phyloP scores from a whole-genome alignment of 2,329 filamentous ascomycete genomes.

The Sporothrix variecibatus region DNA sequence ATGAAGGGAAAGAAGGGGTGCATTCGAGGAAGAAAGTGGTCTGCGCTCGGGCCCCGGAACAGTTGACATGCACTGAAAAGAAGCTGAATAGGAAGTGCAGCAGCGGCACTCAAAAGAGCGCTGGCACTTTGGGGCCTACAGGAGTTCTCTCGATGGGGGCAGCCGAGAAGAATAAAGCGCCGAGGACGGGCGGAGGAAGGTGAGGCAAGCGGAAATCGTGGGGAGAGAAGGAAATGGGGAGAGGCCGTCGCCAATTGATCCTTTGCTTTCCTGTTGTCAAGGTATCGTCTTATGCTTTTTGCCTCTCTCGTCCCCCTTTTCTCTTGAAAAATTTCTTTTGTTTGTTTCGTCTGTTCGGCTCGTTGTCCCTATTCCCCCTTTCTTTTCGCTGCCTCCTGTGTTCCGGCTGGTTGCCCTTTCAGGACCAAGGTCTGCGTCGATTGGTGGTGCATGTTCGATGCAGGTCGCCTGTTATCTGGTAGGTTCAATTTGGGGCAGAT shows the following conservation, averaged over 20 bases:
- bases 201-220: constrained; percentile 1
- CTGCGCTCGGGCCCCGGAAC: constrained; percentile 10
- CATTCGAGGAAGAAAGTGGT: not conserved
- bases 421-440: not conserved
- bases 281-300: not conserved
- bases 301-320: not conserved
- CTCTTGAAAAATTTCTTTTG: not conserved
- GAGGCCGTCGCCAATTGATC: not conserved
- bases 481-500: constrained; percentile 2
- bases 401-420: not conserved
- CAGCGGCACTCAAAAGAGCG: constrained; percentile 9
- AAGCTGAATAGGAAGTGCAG: not conserved
- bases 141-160: not conserved
- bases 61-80: not conserved
- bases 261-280: not conserved
- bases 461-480: constrained; percentile 14
- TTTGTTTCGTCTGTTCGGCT: not conserved
- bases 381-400: not conserved
- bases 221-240: constrained; percentile 1
- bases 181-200: not conserved
- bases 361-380: not conserved
- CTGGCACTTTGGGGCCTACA: not conserved
- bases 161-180: not conserved
- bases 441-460: not conserved
- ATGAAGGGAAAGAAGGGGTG: not conserved